Conservation (phyloP, 108 stramenopile species). For the Conticribra weissflogii region DNA sequence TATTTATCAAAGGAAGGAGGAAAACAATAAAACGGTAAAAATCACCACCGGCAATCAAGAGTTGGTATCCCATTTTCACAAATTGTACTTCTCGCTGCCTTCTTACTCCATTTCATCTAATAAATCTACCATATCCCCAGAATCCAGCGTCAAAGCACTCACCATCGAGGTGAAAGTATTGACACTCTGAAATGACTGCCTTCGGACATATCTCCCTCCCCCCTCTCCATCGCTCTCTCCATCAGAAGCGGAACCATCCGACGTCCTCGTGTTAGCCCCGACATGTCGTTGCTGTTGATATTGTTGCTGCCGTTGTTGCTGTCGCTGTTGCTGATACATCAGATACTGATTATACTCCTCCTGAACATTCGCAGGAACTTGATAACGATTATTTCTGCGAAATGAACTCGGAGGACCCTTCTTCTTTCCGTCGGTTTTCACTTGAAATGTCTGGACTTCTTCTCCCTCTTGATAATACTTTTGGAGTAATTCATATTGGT, state of each 20-base stretch:
- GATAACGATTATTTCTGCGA: background rate
- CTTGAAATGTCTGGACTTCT: background rate
- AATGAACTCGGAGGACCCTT: background rate
- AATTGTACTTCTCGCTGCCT: too few relatives aligned
- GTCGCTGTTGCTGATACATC: background rate
- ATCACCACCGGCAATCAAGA: too few relatives aligned
- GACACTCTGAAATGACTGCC: slow-evolving; percentile 3
- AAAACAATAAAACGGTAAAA: too few relatives aligned
- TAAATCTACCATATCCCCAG: slow-evolving; percentile 13
- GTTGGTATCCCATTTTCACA: too few relatives aligned
- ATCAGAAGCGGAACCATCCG: too few relatives aligned
- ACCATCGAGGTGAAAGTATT: background rate
- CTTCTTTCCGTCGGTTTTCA: background rate
- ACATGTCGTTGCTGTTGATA: background rate
- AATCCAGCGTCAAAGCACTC: slow-evolving; percentile 13
- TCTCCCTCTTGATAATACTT: background rate
- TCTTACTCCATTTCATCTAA: too few relatives aligned
- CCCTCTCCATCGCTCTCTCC: background rate
- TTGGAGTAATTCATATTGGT: background rate
- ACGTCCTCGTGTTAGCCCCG: too few relatives aligned
- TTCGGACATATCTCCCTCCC: background rate
- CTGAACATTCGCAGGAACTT: background rate
- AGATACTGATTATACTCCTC: background rate
- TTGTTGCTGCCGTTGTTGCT: background rate
- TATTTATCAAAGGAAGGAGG: too few relatives aligned